Evolutionary conservation across 768 basidiomycete genomes (phyloP), one percentile per base, ranked within the genome.

Genomic region (Hebeloma cylindrosporum): DNA sequence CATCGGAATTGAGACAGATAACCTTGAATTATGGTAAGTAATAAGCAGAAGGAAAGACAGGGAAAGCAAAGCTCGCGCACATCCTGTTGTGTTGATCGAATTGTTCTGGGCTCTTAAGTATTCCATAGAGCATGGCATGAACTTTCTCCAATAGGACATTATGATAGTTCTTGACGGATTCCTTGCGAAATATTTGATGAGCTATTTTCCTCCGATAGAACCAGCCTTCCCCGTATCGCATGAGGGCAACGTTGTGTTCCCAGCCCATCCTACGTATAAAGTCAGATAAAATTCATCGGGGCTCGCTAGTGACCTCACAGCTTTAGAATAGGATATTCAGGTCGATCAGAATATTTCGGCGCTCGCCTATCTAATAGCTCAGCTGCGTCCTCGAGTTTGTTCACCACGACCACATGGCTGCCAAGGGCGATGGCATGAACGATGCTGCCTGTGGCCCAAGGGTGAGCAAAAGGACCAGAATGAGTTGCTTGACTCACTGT

Each of bases 261-360:
- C 64, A 71, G 16, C 68, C 67, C 52, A 69, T 59, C 28, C 45
- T 57, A 26, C 31, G 6, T 9, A 20, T 23, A 25, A 3, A 11
- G 22, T 23, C 17, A 13, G 6, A 2, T 3, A 13, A 11, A 13
- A 14, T 18, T 14, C 11, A 11, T 17, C 6, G 7, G 14, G 4
- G n/a, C n/a, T 26, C 16, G 18, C 26, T 16, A 23, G 14, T 25
- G 13, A n/a, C n/a, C 48, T 36, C 31, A 51, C 55, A 54, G 16
- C 10, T 36, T 36, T 5, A 45, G 7, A 1, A 58, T 50, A n/a
- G 56, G 53, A 26, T 45, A 46, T 2, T 67, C 64, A 17, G 75
- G 77, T 4, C 74, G 63, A 47, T 68, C 72, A 18, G 72, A 73
- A 39, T 76, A 75, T 23, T 70, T 69, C 2, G 68, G 62, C 0